Conservation (phyloP, 1,139 yeast species). For the Debaryomyces sp. region DNA sequence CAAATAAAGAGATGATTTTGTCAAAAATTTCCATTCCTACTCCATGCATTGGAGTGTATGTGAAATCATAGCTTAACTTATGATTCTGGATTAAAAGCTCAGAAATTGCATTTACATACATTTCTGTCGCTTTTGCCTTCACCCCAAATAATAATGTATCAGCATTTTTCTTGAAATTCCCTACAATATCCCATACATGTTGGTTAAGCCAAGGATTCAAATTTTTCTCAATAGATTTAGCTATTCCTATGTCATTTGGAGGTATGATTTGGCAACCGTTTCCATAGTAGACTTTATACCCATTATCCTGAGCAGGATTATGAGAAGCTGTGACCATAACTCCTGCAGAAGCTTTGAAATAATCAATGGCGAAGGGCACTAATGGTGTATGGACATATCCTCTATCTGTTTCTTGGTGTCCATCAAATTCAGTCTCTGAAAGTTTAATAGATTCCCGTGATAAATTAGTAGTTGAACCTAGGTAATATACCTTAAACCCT, state of each 20-base stretch:
- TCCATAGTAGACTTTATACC: constrained; percentile 90
- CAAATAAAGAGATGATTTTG: constrained; percentile 34
- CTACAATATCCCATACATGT: constrained; percentile 51
- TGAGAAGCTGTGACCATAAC: constrained; percentile 98
- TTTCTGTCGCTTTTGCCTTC: constrained; percentile 32
- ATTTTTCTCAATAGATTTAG: constrained; percentile 60
- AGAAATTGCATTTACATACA: constrained; percentile 38
- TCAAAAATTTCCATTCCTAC: constrained; percentile 67
- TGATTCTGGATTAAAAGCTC: constrained; percentile 26
- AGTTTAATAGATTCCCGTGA: constrained; percentile 32
- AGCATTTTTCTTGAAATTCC: constrained; percentile 30
- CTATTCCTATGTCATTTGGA: constrained; percentile 81
- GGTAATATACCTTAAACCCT: constrained; percentile 69
- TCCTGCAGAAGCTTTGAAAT: constrained; percentile 69
- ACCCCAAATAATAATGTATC: constrained; percentile 26
- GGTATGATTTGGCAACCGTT: constrained; percentile 97
- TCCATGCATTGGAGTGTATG: constrained; percentile 96
- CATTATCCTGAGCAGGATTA: constrained; percentile 91
- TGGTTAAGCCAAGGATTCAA: constrained; percentile 56
- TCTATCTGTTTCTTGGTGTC: constrained; percentile 10
- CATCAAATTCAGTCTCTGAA: constrained; percentile 11
- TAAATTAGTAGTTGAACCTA: constrained; percentile 43
- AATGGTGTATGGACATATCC: constrained; percentile 82
- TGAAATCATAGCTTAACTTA: constrained; percentile 46
- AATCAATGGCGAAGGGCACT: constrained; percentile 85